Conservation (phyloP, 1,139 yeast genomes). For the Zygoascus meyerae region DNA sequence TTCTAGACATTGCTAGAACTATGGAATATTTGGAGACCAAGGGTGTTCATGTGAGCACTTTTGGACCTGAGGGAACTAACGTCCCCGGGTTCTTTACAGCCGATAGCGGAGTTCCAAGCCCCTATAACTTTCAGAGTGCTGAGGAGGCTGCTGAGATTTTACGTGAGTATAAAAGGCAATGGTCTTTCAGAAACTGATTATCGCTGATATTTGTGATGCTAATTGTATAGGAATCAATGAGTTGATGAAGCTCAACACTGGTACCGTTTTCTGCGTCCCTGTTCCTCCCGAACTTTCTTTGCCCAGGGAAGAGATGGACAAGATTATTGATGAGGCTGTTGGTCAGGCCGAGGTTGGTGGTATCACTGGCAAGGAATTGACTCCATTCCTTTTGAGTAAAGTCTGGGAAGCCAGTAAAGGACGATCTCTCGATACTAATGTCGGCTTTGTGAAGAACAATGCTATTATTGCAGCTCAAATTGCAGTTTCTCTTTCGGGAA, state of each 20-base stretch:
- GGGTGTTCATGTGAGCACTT: constrained; percentile 55
- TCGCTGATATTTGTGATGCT: constrained; percentile 9
- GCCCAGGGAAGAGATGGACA: constrained; percentile 46
- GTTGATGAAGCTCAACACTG: constrained; percentile 52
- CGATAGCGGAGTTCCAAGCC: constrained; percentile 68
- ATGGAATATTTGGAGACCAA: constrained; percentile 86
- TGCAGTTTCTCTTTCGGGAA: constrained; percentile 46
- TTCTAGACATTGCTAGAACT: constrained; percentile 72
- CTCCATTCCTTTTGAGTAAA: constrained; percentile 67
- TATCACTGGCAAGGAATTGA: constrained; percentile 64
- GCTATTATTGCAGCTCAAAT: constrained; percentile 64
- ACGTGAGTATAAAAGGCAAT: constrained; percentile 28
- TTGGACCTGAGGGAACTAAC: constrained; percentile 44
- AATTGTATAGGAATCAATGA: constrained; percentile 28
- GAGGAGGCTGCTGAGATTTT: constrained; percentile 59
- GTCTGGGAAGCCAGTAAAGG: constrained; percentile 68
- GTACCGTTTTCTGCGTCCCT: constrained; percentile 75
- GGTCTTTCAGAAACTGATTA: not conserved
- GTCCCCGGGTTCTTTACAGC: constrained; percentile 84
- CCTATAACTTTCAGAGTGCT: constrained; percentile 52
- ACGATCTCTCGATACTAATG: constrained; percentile 61
- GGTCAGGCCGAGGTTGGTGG: constrained; percentile 49
- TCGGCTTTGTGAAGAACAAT: constrained; percentile 72
- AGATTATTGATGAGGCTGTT: constrained; percentile 55
- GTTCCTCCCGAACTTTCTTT: constrained; percentile 66